phyloP scores from a whole-genome alignment of 78 protist genomes.

The Dictyostelium discoideum region DNA sequence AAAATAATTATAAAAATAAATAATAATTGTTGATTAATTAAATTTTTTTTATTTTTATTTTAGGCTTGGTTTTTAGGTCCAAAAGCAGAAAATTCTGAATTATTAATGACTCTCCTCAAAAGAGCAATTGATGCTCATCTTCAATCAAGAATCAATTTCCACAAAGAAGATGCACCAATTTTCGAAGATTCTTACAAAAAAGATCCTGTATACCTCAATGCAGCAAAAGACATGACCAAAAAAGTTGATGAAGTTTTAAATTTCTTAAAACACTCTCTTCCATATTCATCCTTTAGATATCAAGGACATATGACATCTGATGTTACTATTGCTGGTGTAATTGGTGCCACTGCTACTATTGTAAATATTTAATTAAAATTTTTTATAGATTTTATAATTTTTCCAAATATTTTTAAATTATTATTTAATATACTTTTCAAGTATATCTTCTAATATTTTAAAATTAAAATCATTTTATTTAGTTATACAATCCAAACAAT shows the following conservation, averaged over 20 bases:
- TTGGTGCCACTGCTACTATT: constrained; percentile 10
- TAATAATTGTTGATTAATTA: no score
- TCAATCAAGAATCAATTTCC: background rate
- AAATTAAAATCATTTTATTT: background rate
- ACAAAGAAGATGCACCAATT: constrained; percentile 21
- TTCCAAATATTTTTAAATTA: no score
- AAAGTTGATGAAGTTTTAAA: constrained; percentile 7
- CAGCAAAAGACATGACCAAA: constrained; percentile 9
- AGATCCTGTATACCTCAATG: constrained; percentile 22
- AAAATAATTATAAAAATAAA: no score
- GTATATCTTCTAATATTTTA: no score
- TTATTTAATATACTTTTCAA: no score
- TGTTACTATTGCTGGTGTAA: background rate
- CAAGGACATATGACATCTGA: constrained; percentile 34
- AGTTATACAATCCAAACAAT: constrained; percentile 50
- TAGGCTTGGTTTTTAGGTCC: constrained; percentile 58
- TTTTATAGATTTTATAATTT: background rate
- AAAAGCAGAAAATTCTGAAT: constrained; percentile 42
- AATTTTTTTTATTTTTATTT: background rate
- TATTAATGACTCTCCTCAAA: background rate
- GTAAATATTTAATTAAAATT: background rate
- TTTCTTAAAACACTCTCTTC: constrained; percentile 19
- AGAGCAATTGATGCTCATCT: background rate
- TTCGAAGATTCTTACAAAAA: constrained; percentile 1
- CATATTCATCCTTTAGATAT: constrained; percentile 48